These are phyloP conservation scores for Calonectria fujianensis DNA, from an alignment of 2,329 filamentous ascomycete species.

Conservation along the genomic window DNA sequence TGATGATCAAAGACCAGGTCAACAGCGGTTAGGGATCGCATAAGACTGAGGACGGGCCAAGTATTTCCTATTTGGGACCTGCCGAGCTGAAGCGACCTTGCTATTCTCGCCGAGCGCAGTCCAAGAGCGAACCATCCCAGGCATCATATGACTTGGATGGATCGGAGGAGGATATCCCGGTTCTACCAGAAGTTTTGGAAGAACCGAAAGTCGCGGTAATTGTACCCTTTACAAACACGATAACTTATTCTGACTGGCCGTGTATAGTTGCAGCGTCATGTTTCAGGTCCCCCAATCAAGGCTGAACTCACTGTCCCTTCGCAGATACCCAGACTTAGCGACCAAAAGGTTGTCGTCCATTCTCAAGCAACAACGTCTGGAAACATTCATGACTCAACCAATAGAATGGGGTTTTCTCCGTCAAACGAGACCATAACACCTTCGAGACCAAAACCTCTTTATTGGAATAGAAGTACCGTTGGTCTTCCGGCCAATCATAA, in stretches of 20 bases:
- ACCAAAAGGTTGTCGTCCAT: slow-evolving; percentile 30
- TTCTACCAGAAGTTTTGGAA: slow-evolving; percentile 23
- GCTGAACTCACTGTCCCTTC: slow-evolving; percentile 36
- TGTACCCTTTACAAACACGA: not conserved
- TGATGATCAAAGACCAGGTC: slow-evolving; percentile 46
- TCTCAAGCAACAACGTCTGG: not conserved
- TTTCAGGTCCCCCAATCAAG: slow-evolving; percentile 53
- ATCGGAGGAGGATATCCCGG: slow-evolving; percentile 32
- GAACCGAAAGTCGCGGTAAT: slow-evolving; percentile 43
- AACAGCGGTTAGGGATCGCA: slow-evolving; percentile 48
- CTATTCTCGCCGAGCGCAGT: slow-evolving; percentile 68
- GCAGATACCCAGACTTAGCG: slow-evolving; percentile 53
- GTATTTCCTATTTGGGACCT: slow-evolving; percentile 42
- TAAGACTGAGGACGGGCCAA: slow-evolving; percentile 44
- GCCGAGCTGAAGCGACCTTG: slow-evolving; percentile 58
- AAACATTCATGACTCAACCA: not conserved
- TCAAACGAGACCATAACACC: not conserved
- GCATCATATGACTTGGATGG: slow-evolving; percentile 51
- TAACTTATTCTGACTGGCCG: slow-evolving; percentile 36
- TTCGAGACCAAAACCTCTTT: not conserved
- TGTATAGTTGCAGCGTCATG: slow-evolving; percentile 50
- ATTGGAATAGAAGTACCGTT: not conserved
- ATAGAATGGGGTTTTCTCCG: not conserved
- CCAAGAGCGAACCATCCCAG: slow-evolving; percentile 67
- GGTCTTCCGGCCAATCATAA: slow-evolving; percentile 1